Percentiles rank a stretch among this genome's conserved stretches.
These are phyloP conservation scores for Juncus effusus DNA, from an alignment of 176 grass and related monocot species.

Conservation along the genomic window DNA sequence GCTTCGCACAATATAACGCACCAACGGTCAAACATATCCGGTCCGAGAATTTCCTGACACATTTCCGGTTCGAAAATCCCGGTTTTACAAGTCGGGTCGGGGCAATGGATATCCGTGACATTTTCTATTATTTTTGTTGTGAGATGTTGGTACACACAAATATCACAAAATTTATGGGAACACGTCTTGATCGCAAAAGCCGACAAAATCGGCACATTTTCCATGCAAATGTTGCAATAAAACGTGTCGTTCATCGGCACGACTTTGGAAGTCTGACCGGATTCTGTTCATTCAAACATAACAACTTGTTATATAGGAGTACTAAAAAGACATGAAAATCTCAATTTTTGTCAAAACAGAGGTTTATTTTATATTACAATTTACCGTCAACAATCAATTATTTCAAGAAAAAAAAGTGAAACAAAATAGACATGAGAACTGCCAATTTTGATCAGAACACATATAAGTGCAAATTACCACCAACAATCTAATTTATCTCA, in stretches of 20 bases:
- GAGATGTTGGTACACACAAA: constrained; percentile 13
- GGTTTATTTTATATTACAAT: background rate
- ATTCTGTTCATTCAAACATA: constrained; percentile 3
- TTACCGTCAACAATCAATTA: too few relatives aligned
- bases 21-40: background rate
- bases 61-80: background rate
- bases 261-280: background rate
- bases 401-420: too few relatives aligned
- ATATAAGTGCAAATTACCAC: too few relatives aligned
- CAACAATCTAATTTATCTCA: too few relatives aligned
- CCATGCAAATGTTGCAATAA: constrained; percentile 19
- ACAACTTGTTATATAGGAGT: background rate
- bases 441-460: too few relatives aligned
- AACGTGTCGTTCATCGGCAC: constrained; percentile 1
- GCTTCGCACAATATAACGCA: background rate
- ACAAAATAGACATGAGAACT: too few relatives aligned
- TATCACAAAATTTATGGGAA: constrained; percentile 3
- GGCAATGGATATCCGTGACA: background rate
- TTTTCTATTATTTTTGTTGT: background rate
- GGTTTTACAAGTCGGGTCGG: background rate
- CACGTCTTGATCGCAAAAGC: background rate
- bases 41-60: constrained; percentile 1
- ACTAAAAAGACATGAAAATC: background rate
- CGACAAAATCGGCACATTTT: background rate
- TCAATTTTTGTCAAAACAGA: background rate